Conservation (phyloP, 805 yeast species). For the Middelhovenomyces tepae region DNA sequence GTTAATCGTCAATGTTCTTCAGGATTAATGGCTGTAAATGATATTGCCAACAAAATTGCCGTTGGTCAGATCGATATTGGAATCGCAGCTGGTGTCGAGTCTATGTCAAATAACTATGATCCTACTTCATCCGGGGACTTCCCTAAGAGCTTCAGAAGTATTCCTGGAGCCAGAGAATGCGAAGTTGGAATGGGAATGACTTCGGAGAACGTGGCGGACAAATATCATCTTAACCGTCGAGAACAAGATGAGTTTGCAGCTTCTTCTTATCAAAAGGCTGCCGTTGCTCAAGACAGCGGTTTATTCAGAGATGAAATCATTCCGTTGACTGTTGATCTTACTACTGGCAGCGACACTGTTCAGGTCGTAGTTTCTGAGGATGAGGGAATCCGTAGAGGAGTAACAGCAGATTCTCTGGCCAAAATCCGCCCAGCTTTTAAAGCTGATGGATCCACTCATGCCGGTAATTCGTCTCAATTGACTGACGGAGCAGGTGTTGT, state of each 20-base stretch:
- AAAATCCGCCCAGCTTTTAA: conserved; percentile 82
- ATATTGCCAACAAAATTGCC: conserved; percentile 71
- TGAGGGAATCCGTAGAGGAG: conserved; percentile 63
- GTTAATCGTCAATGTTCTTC: conserved; percentile 83
- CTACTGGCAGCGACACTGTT: conserved; percentile 69
- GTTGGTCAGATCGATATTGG: conserved; percentile 77
- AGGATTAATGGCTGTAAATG: conserved; percentile 73
- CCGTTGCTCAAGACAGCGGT: conserved; percentile 57
- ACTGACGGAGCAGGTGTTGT: conserved; percentile 93
- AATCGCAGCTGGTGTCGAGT: conserved; percentile 74
- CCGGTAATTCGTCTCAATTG: conserved; percentile 82
- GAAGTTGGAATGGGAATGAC: conserved; percentile 86
- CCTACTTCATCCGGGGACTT: conserved; percentile 56
- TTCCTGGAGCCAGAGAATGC: conserved; percentile 39
- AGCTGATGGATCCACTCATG: conserved; percentile 86
- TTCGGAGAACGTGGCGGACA: conserved; percentile 83
- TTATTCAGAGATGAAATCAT: conserved; percentile 66
- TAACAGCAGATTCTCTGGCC: conserved; percentile 59
- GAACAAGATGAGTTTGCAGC: conserved; percentile 77
- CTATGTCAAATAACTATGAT: conserved; percentile 72
- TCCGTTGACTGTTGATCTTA: conserved; percentile 73
- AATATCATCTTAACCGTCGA: conserved; percentile 59
- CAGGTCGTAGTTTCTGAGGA: conserved; percentile 64
- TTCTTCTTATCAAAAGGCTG: conserved; percentile 68
- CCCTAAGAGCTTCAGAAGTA: conserved; percentile 35